Base-by-base conservation (phyloP, 805 yeast species). In the Suhomyces xylopsoci region DNA sequence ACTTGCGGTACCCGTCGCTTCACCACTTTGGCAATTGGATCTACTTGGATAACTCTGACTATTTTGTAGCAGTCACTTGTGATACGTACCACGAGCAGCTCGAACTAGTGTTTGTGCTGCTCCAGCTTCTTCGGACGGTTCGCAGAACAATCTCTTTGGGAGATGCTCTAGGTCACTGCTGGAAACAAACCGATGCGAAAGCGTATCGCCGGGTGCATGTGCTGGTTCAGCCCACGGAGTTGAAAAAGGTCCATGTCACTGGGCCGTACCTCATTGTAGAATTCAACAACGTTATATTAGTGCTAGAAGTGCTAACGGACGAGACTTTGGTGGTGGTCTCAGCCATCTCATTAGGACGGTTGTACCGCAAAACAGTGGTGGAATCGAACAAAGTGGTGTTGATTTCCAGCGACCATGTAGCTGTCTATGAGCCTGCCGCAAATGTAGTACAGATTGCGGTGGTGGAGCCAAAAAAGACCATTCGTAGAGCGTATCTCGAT, bases 21-120 rank as follows among this genome's bases (percentile, higher is more conserved):
- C 17, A 20, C 34, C 44, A 51, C 30, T 51, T 43, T 5, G 57
- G 54, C 25, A 26, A 30, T 9, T 54, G 57, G 57, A 44, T 42
- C 7, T 9, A 3, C 12, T 0, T 40, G 2, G 45, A 5, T 7
- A 47, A 17, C 9, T 17, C 7, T 6, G 51, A 50, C 9, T 30
- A 25, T 7, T 55, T 41, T 34, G 26, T 52, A 8, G 45, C 19
- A 3, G 7, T 12, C 25, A 10, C 20, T 2, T 17, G 24, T 7
- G 42, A 38, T 38, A 12, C 24, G 2, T n/a, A 20, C 25, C n/a
- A 14, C 20, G 14, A 22, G 19, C 20, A 15, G 2, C 26, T 47
- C 19, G 42, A 47, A 14, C 8, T 47, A 3, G 24, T 22, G 17
- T 17, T 38, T 8, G 34, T 47, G 30, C 40, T 43, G 19, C 34